Evolutionary conservation across 2,329 filamentous ascomycete genomes (phyloP), one percentile per base, ranked within the genome.

Genomic region (Fusarium sp.): DNA sequence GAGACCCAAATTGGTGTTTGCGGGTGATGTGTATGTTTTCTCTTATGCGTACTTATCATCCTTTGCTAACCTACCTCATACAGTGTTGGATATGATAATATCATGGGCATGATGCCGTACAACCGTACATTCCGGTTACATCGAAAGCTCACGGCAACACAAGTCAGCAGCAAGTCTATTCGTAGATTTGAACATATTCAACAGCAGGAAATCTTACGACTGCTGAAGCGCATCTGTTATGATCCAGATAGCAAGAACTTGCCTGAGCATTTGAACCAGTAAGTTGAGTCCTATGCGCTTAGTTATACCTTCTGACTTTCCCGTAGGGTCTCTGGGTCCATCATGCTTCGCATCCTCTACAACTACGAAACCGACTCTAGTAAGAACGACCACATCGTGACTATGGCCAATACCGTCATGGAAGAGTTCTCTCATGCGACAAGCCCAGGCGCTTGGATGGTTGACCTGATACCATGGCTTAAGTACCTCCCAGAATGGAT

Each of bases 101-200:
- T 61, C 2, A 65, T 65, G 62, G 62, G 62, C 15, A 49, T 65
- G 54, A 65, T 65, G 62, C 37, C 54, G 3, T 65, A 60, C 16
- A 16, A 61, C 18, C 20, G 61, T 8, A 60, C 18, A 1, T 65
- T 65, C 7, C 20, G 42, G 3, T 9, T 45, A 8, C 62, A 65
- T 49, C 61, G 62, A 23, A 65, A 65, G 11, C 61, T 65, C 2
- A 65, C 62, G 20, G 54, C 54, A 1, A 65, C 62, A 0, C 62
- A 65, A 54, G 62, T 65, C 12, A 65, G 62, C 30, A 16, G 15
- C 13, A 65, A 45, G 20, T 65, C 62, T 3, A 60, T 65, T 9
- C 8, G 36, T 2, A 28, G 62, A 20, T 65, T 65, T 3, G 54
- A 65, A 3, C 13, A 12, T 0, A 50, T 65, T 3, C 62, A 65